Evolutionary conservation across 768 basidiomycete genomes (phyloP), one percentile per base, ranked within the genome.

Genomic region (Rhizopogon rudus): DNA sequence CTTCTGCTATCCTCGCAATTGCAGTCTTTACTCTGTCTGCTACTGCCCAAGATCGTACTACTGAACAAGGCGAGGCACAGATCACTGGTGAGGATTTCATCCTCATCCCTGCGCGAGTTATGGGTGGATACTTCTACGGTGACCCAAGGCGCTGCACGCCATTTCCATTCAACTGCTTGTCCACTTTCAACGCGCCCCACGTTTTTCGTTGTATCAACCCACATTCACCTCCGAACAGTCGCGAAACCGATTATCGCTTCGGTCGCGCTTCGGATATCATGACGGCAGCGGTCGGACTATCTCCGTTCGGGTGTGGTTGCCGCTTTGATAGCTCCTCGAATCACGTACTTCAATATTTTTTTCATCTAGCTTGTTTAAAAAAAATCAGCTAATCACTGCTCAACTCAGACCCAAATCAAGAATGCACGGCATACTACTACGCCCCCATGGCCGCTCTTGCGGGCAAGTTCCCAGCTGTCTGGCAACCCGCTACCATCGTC

Each of bases 401-500:
- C 3, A 9, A n/a, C n/a, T 6, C 59, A 76, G 76, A 68, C 54
- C 59, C 70, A 2, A 63, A 58, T 40, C 28, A 44, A 39, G 79
- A 80, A 57, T 83, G 81, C 57, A 58, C 70, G 2, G 59, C 70
- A 0, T 82, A 83, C 63, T 61, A 61, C 52, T 76, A 80, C 52
- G 55, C 71, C 5, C 74, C 72, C 1, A 68, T 77, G 3, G 37
- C 64, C 0, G 55, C 66, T 6, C 66, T 71, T 1, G 16, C 73
- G 9, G 10, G 16, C 35, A 60, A 71, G 1, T 82, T 81, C 62
- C 81, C 82, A 2, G 6, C 71, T 6, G 62, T 76, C 22, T 81
- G 80, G 78, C 59, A 70, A n/a, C 60, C 67, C 0, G 80, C 80
- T 2, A 62, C 60, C 2, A 78, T 83, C 58, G 29, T 82, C 3